Conservation (phyloP, 78 protist species). For the Dictyostelium brefeldianum region DNA sequence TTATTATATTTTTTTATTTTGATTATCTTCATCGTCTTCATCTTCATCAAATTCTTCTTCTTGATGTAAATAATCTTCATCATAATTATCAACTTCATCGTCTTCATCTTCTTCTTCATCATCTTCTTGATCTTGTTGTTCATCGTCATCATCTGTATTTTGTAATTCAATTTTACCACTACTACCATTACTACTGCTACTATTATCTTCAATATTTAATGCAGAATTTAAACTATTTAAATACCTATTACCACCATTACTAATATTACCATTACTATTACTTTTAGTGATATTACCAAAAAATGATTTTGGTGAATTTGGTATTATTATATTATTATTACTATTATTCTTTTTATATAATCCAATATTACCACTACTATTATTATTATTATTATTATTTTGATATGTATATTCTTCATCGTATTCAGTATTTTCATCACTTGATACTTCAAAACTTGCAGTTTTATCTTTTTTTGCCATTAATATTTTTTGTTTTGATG, state of each 20-base stretch:
- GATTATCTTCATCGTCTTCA: neutral
- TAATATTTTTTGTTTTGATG: neutral
- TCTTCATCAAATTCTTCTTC: slow-evolving; percentile 4
- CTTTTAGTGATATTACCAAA: neutral
- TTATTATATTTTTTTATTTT: neutral
- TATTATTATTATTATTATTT: slow-evolving; percentile 1
- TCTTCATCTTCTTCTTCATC: neutral
- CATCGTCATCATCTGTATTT: neutral
- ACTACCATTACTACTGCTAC: neutral
- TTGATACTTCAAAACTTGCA: slow-evolving; percentile 12
- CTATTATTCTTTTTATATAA: neutral
- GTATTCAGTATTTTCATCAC: neutral
- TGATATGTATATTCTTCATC: neutral
- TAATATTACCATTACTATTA: neutral
- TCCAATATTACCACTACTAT: neutral
- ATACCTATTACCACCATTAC: neutral
- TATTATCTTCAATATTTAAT: neutral
- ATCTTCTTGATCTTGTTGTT: neutral
- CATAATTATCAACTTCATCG: neutral
- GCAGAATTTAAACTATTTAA: neutral
- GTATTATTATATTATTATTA: no score
- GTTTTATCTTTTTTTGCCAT: neutral
- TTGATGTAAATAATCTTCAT: slow-evolving; percentile 15
- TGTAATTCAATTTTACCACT: neutral
- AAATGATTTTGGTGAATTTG: no score